Base-by-base conservation (phyloP, 2,329 filamentous ascomycete species). In the Pseudogymnoascus verrucosus region DNA sequence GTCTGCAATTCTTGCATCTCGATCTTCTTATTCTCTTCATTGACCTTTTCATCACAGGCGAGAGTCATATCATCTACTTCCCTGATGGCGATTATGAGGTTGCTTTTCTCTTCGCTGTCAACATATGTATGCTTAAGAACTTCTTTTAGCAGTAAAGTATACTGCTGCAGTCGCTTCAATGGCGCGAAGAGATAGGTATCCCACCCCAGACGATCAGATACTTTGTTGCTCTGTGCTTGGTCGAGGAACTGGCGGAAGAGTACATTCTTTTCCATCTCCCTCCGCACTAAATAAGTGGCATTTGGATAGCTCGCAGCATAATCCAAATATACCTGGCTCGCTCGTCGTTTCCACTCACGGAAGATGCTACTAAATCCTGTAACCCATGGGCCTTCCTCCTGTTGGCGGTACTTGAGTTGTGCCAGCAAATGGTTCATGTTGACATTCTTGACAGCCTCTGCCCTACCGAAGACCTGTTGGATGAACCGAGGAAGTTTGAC, bases 301-400 rank as follows among this genome's bases (percentile, higher is more conserved):
- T 88, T 86, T 0, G 93, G 93, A 69, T 95, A 98, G 0, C 87
- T 87, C 1, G 89, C 88, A 40, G 93, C 93, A 74, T 98, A 99
- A 64, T 96, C 92, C 65, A 97, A 87, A 73, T 98, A 99, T 10
- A 91, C 89, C 2, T 83, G 80, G 74, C 89, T 91, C 34, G 95
- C 95, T 75, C 97, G 98, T 67, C 95, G 86, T 66, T 98, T 96
- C 95, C 95, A 99, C 77, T 99, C 95, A 64, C 95, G 83, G 80
- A 99, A 98, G 60, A 99, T 91, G 72, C 98, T 95, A 73, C 93
- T 97, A 76, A 97, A 97, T 2, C 95, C 95, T 11, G 85, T 82
- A 64, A 99, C 88, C 87, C 92, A 99, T 0, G 95, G 95, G 0
- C 95, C 95, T 77, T 99, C 93, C 73, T 98, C 95, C 71, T 95